Base-by-base conservation (phyloP, 1,284 basidiomycete species). In the Ganoderma boninense region DNA sequence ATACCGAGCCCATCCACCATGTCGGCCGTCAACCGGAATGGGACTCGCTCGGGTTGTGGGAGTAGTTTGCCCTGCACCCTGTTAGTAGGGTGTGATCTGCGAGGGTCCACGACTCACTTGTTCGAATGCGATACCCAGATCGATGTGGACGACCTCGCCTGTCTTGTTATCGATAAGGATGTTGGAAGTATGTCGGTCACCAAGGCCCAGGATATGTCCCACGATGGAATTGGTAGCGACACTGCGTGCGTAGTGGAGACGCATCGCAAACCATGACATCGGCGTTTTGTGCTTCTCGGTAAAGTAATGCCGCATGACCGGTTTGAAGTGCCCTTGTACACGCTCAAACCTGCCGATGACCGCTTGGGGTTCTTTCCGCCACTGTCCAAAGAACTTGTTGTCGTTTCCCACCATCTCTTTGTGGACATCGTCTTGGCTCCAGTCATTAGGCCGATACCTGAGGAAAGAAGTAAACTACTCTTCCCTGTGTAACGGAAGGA, bases 71-170 rank as follows among this genome's bases (percentile, higher is more conserved):
- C 97, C 95, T 97, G 42, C 38, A 54, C 14, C 11, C 1, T 4
- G 23, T 62, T 26, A 62, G 60, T 42, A 13, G 40, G 60, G 60
- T 5, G 60, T 26, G 4, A 40, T 60, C n/a, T 35, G 60, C 38
- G 23, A 14, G 23, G 4, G 13, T 65, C 38, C 44, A 40, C 11
- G 6, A 76, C 87, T 76, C 70, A 94, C 95, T 84, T 96, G 95
- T 75, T 98, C 98, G 80, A 99, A 99, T 0, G 97, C 96, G 67
- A 99, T 95, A 2, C 97, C 97, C 42, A 99, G 87, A 82, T 99
- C 97, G 66, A 99, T 99, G 79, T 98, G 91, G 52, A 99, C 94
- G 64, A 97, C 86, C 80, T 99, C 96, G 29, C 97, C 97, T 14
- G 89, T 92, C 44, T 81, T 81, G 69, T 90, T 90, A 80, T 99